These are phyloP conservation scores for Handroanthus guayacan DNA, from an alignment of 257 asterid species.

Conservation along the genomic window DNA sequence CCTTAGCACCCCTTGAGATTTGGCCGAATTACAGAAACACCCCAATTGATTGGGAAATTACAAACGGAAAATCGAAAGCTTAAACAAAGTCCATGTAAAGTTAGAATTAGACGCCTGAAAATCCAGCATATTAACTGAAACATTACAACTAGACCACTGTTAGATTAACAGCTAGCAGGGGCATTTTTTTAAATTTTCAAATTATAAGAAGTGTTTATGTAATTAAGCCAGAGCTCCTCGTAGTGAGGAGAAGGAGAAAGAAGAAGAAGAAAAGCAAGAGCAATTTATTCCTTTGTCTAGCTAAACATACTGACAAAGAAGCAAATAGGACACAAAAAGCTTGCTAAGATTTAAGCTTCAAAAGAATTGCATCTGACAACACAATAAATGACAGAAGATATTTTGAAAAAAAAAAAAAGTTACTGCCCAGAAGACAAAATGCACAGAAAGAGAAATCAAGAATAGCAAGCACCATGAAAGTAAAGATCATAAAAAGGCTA, in stretches of 20 bases:
- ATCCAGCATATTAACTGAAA: too few relatives aligned
- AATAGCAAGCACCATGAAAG: slow-evolving; percentile 42
- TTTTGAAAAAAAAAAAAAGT: not conserved
- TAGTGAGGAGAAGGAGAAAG: not conserved
- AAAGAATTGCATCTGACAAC: slow-evolving; percentile 35
- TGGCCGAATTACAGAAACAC: too few relatives aligned
- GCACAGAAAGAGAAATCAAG: slow-evolving; percentile 26
- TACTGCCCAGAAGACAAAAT: not conserved
- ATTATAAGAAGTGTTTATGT: too few relatives aligned
- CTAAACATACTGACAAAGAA: slow-evolving; percentile 30
- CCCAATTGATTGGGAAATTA: too few relatives aligned
- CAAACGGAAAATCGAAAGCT: too few relatives aligned
- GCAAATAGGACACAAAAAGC: slow-evolving; percentile 36
- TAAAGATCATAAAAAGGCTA: slow-evolving; percentile 38
- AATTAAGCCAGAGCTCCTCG: too few relatives aligned
- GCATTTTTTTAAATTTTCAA: too few relatives aligned
- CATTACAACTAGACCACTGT: too few relatives aligned
- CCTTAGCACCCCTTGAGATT: too few relatives aligned
- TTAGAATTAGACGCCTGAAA: too few relatives aligned
- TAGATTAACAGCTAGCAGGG: too few relatives aligned
- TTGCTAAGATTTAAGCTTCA: slow-evolving; percentile 29
- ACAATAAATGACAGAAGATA: slow-evolving; percentile 41
- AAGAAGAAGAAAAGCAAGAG: not conserved
- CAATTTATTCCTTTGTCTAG: not conserved
- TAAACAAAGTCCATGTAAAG: too few relatives aligned